Percentiles rank a stretch among this genome's conserved stretches.
Evolutionary conservation across 495 filamentous ascomycete species (phyloP).

Genomic region (Aspergillus incahuasiensis): DNA sequence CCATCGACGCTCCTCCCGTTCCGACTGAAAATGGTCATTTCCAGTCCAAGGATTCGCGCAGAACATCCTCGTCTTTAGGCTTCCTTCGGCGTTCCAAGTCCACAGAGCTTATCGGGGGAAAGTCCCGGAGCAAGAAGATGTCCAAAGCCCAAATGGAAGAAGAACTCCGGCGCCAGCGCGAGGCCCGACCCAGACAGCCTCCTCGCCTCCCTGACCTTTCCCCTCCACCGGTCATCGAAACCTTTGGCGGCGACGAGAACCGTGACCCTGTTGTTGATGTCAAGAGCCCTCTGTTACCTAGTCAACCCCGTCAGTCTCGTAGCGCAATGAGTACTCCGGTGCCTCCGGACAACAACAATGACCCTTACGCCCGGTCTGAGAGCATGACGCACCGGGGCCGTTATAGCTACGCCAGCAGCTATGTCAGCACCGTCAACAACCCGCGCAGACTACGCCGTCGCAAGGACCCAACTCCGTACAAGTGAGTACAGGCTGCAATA

Average conservation of each 20-base stretch:
- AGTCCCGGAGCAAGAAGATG: slow-evolving; percentile 59
- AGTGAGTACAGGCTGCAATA: slow-evolving; percentile 56
- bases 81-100: slow-evolving; percentile 82
- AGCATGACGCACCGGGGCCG: slow-evolving; percentile 98
- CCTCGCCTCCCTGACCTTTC: slow-evolving; percentile 77
- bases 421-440: slow-evolving; percentile 88
- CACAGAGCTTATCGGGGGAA: slow-evolving; percentile 49
- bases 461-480: slow-evolving; percentile 97
- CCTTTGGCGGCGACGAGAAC: slow-evolving; percentile 67
- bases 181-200: slow-evolving; percentile 62
- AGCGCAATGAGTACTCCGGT: slow-evolving; percentile 30
- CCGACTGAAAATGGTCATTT: slow-evolving; percentile 27
- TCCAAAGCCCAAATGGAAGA: slow-evolving; percentile 56
- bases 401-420: slow-evolving; percentile 94
- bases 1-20: slow-evolving; percentile 16
- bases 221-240: slow-evolving; percentile 59
- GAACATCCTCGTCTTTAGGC: slow-evolving; percentile 44
- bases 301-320: slow-evolving; percentile 9
- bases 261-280: slow-evolving; percentile 63
- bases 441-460: slow-evolving; percentile 86
- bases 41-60: slow-evolving; percentile 25
- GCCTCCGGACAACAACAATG: slow-evolving; percentile 51
- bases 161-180: slow-evolving; percentile 62
- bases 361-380: slow-evolving; percentile 76
- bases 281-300: slow-evolving; percentile 36